Base-by-base conservation (phyloP, 257 asterid species). In the Fraxinus excelsior region DNA sequence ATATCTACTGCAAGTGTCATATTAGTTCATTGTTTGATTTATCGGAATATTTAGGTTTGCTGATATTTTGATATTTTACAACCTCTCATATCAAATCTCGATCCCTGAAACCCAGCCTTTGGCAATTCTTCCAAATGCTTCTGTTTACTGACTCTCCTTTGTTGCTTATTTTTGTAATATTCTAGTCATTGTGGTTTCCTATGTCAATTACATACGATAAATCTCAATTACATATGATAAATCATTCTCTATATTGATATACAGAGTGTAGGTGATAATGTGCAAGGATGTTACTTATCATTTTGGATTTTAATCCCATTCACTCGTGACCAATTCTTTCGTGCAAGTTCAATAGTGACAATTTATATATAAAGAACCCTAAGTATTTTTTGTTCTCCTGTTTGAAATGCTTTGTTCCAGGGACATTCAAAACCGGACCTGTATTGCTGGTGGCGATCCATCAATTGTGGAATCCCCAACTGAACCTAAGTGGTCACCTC, bases 401-500 rank as follows among this genome's bases (percentile, higher is more conserved):
- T 13, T 35, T 56, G 23, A 71, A n/a, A 70, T 84, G 74, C 56
- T 78, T 58, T 8, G 71, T 72, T 77, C 34, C 84, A 95, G 99
- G 73, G 93, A 91, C 64, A 88, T 95, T 65, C 73, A 77, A 34
- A 80, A 87, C 29, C 86, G 90, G 56, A 80, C 88, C 38, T 91
- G 99, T 83, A 93, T 95, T 76, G 98, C 99, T 82, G 99, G 99
- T 56, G 97, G 97, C 70, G 94, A 93, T 85, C 85, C 80, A 51
- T 85, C 87, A 49, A 75, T 93, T 74, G 86, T 90, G 74, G 99
- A 95, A 84, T 91, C 99, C 80, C 97, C 96, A 73, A 87, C 90
- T 82, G 99, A 95, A 86, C 99, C 99, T 72, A 93, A 88, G 90
- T 95, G 99, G 99, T 95, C 99, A 62, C 89, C 90, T 74, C 91